Base-by-base conservation (phyloP, 208 protist genomes). In the Leishmania major region DNA sequence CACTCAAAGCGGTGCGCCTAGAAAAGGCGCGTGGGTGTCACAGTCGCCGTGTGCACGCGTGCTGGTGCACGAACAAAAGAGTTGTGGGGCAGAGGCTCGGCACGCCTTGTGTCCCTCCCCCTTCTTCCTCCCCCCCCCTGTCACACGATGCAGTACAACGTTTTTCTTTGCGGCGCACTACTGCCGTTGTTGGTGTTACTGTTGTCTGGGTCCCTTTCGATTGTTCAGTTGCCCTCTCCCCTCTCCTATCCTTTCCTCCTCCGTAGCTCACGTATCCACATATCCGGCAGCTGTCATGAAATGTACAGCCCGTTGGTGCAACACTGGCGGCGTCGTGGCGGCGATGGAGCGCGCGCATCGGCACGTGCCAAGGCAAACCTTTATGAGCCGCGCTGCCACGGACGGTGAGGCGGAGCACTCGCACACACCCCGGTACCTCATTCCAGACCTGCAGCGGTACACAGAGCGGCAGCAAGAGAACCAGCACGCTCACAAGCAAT, bases 311-410 rank as follows among this genome's bases (percentile, higher is more conserved):
- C 28, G 51, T 6, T 71, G 49, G 62, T 37, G 66, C 31, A 47
- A n/a, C 22, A 60, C 51, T 0, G 10, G 40, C 10, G 40, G 37
- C 37, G 67, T 81, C 37, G 67, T 66, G 35, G 78, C 62, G 69
- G 78, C 78, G 37, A 81, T 81, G 78, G 78, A 8, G n/a, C 78
- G 78, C 13, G 78, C 67, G 53, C 47, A 72, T 69, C 77, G 77
- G 1, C n/a, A 64, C 28, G 57, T 67, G 57, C 57, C 75, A 66
- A 69, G 67, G 81, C 81, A 71, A 45, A 60, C 55, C 67, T 76
- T 80, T 70, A 67, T 67, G n/a, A 47, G 45, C 25, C 45, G 70
- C 40, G 3, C 37, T 13, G 2, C 69, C 73, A 28, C 73, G 40
- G 73, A 77, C 13, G 73, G 22, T 64, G 73, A 62, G 51, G 73